Evolutionary conservation across 768 basidiomycete genomes (phyloP), one percentile per base, ranked within the genome.

Genomic region (Krasilnikovozyma curviuscula): DNA sequence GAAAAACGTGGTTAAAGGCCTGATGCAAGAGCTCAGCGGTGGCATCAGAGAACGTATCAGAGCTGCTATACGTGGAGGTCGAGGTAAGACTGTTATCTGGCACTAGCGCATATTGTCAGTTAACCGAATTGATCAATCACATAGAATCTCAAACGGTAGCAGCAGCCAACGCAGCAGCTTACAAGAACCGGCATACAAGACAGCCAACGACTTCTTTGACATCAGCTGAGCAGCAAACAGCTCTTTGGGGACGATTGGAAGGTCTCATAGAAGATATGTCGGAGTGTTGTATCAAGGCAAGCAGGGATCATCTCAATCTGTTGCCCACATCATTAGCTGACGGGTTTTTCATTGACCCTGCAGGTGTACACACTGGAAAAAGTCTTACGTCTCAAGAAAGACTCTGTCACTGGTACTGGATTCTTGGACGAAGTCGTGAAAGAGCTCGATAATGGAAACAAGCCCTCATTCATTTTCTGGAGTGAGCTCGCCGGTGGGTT

Each of bases 391-490:
- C 64, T 91, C 58, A 95, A 95, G 69, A 80, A 75, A 62, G 89
- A 97, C 59, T 69, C 79, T 0, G 67, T 72, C 29, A 78, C 82
- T 0, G 79, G 83, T 50, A 66, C 71, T 0, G 67, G 80, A 3
- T 97, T 97, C 65, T 66, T 97, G 24, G 89, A 93, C 44, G 88
- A 89, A 61, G 84, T 81, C 0, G 81, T 95, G 81, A 83, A 86
- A 69, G 85, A 39, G 18, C 8, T 39, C 8, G 18, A 39, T 7
- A 7, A 41, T 10, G 18, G 13, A 27, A 84, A 78, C 63, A 88
- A 81, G 61, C 93, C 93, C 1, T 89, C 82, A 52, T 73, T 79
- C 19, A 78, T 75, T 2, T 97, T 95, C 65, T 98, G 93, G 93
- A 73, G 78, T 5, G 75, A 81, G 0, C 63, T 95, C 0, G 74